A percentile compares a stretch with the other conserved stretches of the same genome.
These are phyloP conservation scores for Zanthoxylum bungeanum DNA, from an alignment of 345 rosid genomes.

Conservation along the genomic window DNA sequence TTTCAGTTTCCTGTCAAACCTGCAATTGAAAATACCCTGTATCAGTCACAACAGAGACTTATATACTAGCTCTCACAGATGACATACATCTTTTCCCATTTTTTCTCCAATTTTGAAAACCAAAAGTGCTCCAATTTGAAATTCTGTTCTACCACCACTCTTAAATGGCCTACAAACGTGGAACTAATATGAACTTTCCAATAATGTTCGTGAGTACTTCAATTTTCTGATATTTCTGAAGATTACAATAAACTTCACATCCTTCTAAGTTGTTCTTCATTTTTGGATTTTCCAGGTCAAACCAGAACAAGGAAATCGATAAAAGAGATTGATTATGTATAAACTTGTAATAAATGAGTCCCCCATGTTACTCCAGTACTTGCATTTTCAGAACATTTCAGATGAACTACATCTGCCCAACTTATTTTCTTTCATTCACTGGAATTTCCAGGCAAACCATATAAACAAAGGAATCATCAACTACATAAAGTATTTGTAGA, in stretches of 20 bases:
- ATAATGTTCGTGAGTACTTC: neutral
- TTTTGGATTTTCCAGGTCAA: neutral
- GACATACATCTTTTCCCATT: neutral
- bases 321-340: neutral
- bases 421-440: neutral
- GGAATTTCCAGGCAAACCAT: neutral
- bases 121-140: neutral
- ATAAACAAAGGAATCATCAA: neutral
- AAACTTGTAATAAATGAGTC: neutral
- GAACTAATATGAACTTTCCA: neutral
- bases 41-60: neutral
- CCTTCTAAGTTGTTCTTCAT: neutral
- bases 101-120: neutral
- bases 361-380: neutral
- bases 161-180: neutral
- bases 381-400: neutral
- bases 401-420: neutral
- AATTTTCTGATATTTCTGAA: neutral
- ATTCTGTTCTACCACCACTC: neutral
- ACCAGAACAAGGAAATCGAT: neutral
- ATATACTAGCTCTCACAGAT: neutral
- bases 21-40: conserved; percentile 31
- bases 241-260: conserved; percentile 3
- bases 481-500: neutral
- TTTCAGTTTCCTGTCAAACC: conserved; percentile 92